Conservation (phyloP, 192 early-diverging fungal genomes). For the Rhizophlyctis rosea region DNA sequence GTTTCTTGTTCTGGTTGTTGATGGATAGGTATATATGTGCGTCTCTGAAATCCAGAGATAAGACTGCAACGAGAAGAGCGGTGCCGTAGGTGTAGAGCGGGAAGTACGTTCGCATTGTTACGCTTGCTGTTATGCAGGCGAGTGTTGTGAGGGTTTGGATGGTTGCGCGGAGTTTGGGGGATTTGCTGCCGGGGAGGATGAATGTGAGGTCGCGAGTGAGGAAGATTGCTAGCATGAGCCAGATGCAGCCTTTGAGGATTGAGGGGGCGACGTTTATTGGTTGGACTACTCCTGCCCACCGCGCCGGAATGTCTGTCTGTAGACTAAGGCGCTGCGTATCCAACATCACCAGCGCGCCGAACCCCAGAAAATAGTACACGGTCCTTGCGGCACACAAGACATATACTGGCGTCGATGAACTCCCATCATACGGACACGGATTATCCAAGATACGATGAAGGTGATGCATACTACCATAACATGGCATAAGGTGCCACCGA, state of each 20-base stretch:
- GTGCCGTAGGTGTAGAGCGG: slow-evolving; percentile 1
- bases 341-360: background rate
- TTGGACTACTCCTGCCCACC: background rate
- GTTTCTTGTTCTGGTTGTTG: background rate
- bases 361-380: background rate
- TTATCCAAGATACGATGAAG: background rate
- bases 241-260: too few species aligned
- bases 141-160: background rate
- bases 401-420: background rate
- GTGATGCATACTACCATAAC: background rate
- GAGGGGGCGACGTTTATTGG: background rate
- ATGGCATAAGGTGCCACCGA: background rate
- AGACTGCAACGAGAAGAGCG: background rate
- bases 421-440: background rate
- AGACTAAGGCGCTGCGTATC: background rate
- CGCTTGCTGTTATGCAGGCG: background rate
- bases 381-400: background rate
- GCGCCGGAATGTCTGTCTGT: slow-evolving; percentile 2
- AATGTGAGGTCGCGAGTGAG: too few species aligned
- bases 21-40: background rate
- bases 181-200: background rate
- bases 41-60: slow-evolving; percentile 1
- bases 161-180: background rate
- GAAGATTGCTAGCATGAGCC: too few species aligned
- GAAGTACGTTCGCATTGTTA: background rate